Evolutionary conservation across 768 basidiomycete species (phyloP), one percentile per base, ranked within the genome.

Genomic region (Tulasnella sp.): DNA sequence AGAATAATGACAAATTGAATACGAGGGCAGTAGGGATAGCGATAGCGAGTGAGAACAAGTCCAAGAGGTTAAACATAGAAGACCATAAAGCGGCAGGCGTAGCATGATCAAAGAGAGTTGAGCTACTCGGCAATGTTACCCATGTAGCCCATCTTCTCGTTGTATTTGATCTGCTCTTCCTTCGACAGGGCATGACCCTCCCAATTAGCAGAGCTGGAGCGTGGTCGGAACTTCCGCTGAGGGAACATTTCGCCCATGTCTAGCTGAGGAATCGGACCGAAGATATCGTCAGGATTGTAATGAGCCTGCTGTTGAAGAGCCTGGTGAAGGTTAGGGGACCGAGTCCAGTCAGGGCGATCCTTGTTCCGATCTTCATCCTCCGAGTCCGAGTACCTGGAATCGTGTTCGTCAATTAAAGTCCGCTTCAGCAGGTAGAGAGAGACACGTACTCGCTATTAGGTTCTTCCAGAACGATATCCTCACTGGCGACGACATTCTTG

Each of bases 161-260:
- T 59, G 52, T 59, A 59, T 29, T 59, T 59, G 7, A 59, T 29
- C 52, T 59, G 52, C 29, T 59, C 52, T 22, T 59, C 52, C 52
- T 59, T 59, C 26, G 52, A 59, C 52, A 59, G 26, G 8, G 52
- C 52, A 59, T 59, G 52, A 16, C 93, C 94, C 6, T 88, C 86
- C 96, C 96, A 98, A 79, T 97, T 97, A 39, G 96, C 96, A 12
- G 93, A 95, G 77, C 94, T 95, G 9, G 93, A 92, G 63, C 96
- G 85, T 7, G 92, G 90, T 72, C 95, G 84, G 83, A 97, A 97
- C 66, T 90, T 86, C 75, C 89, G 91, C 77, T 88, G 77, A 62
- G 80, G 80, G 85, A 99, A 99, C 75, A 98, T 84, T 77, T 98
- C 94, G 75, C 95, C 94, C 94, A 98, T 97, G 74, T 83, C 84